These are phyloP conservation scores for Suhomyces vadensis DNA, from an alignment of 805 yeast species.

Conservation along the genomic window DNA sequence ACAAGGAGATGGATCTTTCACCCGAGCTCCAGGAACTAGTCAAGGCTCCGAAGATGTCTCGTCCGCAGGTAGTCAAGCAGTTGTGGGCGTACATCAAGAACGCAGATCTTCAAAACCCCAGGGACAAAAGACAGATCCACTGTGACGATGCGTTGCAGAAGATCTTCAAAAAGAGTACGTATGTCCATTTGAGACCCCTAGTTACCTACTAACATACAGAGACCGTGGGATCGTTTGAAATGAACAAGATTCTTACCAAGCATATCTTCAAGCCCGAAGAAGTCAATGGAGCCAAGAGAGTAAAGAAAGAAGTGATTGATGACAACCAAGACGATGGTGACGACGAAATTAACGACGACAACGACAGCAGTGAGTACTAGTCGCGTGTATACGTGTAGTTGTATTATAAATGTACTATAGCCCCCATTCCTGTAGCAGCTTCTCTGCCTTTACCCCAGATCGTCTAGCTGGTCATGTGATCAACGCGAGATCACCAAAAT, in stretches of 20 bases:
- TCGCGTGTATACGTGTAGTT: neutral
- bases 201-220: conserved; percentile 19
- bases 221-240: conserved; percentile 53
- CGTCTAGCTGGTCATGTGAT: conserved; percentile 6
- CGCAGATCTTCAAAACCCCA: conserved; percentile 63
- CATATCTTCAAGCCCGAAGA: conserved; percentile 48
- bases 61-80: conserved; percentile 70
- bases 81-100: conserved; percentile 72
- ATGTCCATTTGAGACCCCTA: neutral
- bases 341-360: conserved; percentile 11
- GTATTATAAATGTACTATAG: conserved; percentile 5
- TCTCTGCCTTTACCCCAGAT: neutral
- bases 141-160: conserved; percentile 60
- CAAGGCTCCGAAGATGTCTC: conserved; percentile 43
- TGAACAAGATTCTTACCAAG: conserved; percentile 55
- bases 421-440: neutral
- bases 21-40: conserved; percentile 52
- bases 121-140: conserved; percentile 61
- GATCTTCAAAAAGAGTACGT: conserved; percentile 58
- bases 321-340: conserved; percentile 9
- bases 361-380: conserved; percentile 10
- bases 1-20: conserved; percentile 50
- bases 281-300: conserved; percentile 10
- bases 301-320: conserved; percentile 6
- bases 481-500: conserved; percentile 2